These are phyloP conservation scores for Gastrodia elata DNA, from an alignment of 106 monocot species.

Conservation along the genomic window DNA sequence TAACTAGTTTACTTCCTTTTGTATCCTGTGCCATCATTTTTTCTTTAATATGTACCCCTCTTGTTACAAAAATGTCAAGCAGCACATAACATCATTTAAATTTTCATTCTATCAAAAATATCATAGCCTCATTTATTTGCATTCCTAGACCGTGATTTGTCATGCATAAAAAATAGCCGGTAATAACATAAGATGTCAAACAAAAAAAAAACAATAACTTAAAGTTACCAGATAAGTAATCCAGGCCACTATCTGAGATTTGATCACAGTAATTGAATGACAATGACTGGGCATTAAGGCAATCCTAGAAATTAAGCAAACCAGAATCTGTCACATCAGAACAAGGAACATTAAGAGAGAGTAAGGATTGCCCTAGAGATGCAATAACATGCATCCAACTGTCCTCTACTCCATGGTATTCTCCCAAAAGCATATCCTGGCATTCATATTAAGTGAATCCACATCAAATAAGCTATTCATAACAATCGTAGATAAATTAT, in stretches of 20 bases:
- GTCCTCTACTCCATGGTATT: constrained; percentile 89
- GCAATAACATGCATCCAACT: constrained; percentile 75
- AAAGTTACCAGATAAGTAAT: constrained; percentile 50
- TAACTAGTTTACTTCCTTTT: background rate
- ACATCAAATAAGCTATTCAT: background rate
- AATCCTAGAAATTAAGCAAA: constrained; percentile 44
- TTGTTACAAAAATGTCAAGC: background rate
- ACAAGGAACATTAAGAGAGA: constrained; percentile 83
- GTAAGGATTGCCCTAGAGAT: constrained; percentile 78
- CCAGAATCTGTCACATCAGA: constrained; percentile 88
- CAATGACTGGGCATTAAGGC: constrained; percentile 53
- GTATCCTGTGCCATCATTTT: background rate
- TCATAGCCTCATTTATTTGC: constrained; percentile 2
- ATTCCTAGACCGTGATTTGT: background rate
- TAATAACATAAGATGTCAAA: no score
- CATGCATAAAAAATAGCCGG: background rate
- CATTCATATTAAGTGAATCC: background rate
- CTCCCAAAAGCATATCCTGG: constrained; percentile 85
- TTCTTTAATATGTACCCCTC: background rate
- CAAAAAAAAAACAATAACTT: background rate
- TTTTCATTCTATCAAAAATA: background rate
- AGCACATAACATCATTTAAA: background rate
- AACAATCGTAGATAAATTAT: background rate
- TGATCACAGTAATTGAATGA: constrained; percentile 74
- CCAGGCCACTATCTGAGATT: constrained; percentile 58